Evolutionary conservation across 108 stramenopile genomes (phyloP).

Genomic region (Parmales sp.): DNA sequence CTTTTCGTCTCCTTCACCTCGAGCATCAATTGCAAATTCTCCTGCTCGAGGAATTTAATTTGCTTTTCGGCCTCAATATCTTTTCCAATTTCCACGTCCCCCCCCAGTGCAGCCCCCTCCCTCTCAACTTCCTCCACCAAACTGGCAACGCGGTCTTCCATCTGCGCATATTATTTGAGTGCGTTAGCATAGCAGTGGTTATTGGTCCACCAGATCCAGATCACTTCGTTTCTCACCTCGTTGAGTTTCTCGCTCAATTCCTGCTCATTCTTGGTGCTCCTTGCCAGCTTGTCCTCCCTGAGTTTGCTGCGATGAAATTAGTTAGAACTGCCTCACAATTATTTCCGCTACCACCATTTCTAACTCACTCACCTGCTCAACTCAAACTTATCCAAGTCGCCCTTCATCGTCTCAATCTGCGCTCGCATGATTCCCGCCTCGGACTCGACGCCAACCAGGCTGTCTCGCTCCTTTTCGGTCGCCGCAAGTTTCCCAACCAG

Average conservation of each 20-base stretch:
- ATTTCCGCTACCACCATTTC: no score
- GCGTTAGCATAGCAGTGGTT: no score
- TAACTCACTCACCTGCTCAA: no score
- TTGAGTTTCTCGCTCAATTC: slow-evolving; percentile 30
- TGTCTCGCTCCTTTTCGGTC: slow-evolving; percentile 50
- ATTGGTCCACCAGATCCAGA: no score
- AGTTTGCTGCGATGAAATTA: neutral
- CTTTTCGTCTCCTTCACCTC: slow-evolving; percentile 58
- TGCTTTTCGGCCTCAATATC: slow-evolving; percentile 49
- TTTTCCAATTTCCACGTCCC: no score
- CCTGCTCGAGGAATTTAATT: slow-evolving; percentile 60
- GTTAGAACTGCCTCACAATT: no score
- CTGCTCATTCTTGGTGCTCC: slow-evolving; percentile 24
- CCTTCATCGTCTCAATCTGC: slow-evolving; percentile 29
- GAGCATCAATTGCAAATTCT: slow-evolving; percentile 69
- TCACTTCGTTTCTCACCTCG: neutral
- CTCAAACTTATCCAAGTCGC: neutral
- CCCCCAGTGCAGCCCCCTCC: slow-evolving; percentile 30
- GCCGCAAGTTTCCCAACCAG: slow-evolving; percentile 52
- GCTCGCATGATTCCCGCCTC: slow-evolving; percentile 29
- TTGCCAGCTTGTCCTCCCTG: slow-evolving; percentile 25
- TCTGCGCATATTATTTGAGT: no score
- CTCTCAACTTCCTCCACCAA: slow-evolving; percentile 21
- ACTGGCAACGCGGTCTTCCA: no score
- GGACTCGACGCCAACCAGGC: slow-evolving; percentile 35